These are phyloP conservation scores for Asclepias syriaca DNA, from an alignment of 257 asterid species.

Conservation along the genomic window DNA sequence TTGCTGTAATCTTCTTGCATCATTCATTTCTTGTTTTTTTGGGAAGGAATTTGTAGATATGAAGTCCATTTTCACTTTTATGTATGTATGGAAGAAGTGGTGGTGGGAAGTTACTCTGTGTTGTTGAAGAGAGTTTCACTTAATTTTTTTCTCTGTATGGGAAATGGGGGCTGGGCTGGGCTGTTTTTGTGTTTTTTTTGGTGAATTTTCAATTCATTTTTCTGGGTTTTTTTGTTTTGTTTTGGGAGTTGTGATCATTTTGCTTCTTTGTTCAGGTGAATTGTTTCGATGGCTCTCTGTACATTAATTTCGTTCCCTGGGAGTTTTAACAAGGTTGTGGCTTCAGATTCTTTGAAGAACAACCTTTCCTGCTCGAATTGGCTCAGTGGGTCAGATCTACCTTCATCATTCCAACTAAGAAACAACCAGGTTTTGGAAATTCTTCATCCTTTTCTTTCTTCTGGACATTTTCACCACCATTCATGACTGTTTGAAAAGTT, in stretches of 20 bases:
- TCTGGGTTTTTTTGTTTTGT: conserved; percentile 9
- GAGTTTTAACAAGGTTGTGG: conserved; percentile 38
- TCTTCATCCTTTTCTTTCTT: conserved; percentile 1
- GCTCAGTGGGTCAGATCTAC: conserved; percentile 54
- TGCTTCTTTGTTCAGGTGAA: background rate
- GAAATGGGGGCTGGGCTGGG: background rate
- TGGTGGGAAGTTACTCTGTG: conserved; percentile 1
- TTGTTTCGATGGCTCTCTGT: conserved; percentile 52
- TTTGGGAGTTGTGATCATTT: conserved; percentile 3
- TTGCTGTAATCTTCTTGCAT: background rate
- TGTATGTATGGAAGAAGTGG: background rate
- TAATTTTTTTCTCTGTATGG: background rate
- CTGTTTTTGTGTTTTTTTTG: background rate
- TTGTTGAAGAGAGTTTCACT: background rate
- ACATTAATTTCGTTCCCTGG: conserved; percentile 49
- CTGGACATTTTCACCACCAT: no score
- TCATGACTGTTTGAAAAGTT: no score
- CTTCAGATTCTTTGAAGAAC: conserved; percentile 34
- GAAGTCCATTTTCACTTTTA: background rate
- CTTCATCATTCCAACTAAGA: conserved; percentile 28
- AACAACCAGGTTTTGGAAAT: conserved; percentile 42
- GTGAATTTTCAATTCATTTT: conserved; percentile 4
- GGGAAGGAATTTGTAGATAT: background rate
- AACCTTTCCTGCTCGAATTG: conserved; percentile 32
- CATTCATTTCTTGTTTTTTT: background rate